Evolutionary conservation across 306 rosid species (phyloP).

Genomic region (Pyrus pyrifolia): DNA sequence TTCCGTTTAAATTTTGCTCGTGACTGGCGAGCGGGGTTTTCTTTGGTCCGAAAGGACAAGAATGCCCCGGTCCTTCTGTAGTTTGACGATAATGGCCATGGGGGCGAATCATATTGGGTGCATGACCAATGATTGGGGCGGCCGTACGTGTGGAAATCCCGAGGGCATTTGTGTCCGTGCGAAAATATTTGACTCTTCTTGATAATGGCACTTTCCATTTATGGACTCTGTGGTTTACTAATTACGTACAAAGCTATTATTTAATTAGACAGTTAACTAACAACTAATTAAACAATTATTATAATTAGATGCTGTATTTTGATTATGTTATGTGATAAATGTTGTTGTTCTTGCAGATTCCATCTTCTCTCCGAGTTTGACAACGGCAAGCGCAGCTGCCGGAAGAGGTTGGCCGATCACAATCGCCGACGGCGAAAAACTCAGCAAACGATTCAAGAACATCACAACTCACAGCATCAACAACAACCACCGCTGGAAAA

Average conservation of each 20-base stretch:
- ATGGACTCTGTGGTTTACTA: constrained; percentile 45
- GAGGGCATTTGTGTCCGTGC: constrained; percentile 78
- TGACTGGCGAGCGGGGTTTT: not conserved
- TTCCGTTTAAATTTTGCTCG: not conserved
- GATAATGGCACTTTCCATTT: constrained; percentile 30
- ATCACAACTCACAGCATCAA: constrained; percentile 21
- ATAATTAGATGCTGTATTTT: not conserved
- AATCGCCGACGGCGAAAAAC: constrained; percentile 94
- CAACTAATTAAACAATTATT: not conserved
- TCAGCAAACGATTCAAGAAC: constrained; percentile 55
- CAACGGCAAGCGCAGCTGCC: constrained; percentile 95
- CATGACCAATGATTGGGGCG: constrained; percentile 46
- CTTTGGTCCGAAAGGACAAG: not conserved
- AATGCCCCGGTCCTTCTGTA: not conserved
- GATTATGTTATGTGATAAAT: not conserved
- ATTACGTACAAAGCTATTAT: constrained; percentile 8
- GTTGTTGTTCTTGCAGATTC: constrained; percentile 41
- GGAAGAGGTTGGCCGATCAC: constrained; percentile 94
- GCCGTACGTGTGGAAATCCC: constrained; percentile 69
- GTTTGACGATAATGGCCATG: constrained; percentile 36
- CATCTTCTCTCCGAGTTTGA: constrained; percentile 91
- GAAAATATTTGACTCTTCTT: constrained; percentile 10
- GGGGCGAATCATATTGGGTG: constrained; percentile 1
- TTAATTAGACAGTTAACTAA: not conserved
- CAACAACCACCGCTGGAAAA: constrained; percentile 24